These are phyloP conservation scores for Globisporangium nodosum DNA, from an alignment of 352 stramenopile genomes.

Conservation along the genomic window DNA sequence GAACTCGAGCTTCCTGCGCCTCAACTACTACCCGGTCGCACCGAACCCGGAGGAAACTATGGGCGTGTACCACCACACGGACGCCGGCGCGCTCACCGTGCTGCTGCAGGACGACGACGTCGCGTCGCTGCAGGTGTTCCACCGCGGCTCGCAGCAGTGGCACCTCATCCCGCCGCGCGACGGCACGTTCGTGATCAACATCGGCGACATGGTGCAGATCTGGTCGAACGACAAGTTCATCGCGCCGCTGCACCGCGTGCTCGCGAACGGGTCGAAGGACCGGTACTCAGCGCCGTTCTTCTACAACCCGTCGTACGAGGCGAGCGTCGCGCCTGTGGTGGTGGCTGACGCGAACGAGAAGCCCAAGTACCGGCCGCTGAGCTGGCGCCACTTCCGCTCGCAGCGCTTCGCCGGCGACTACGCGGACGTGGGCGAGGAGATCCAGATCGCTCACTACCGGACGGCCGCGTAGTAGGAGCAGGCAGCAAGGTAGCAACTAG, in stretches of 20 bases:
- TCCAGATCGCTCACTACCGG: slow-evolving; percentile 86
- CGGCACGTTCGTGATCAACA: slow-evolving; percentile 50
- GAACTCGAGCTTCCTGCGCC: slow-evolving; percentile 86
- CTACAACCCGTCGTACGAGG: slow-evolving; percentile 29
- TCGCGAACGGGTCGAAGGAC: slow-evolving; percentile 13
- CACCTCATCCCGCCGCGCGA: slow-evolving; percentile 25
- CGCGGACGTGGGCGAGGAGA: slow-evolving; percentile 88
- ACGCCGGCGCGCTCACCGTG: slow-evolving; percentile 41
- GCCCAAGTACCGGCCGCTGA: slow-evolving; percentile 53
- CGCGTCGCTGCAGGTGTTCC: slow-evolving; percentile 39
- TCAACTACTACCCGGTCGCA: slow-evolving; percentile 88
- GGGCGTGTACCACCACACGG: slow-evolving; percentile 45
- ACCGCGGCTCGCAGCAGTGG: slow-evolving; percentile 31
- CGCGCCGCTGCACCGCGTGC: slow-evolving; percentile 40
- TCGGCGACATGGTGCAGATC: slow-evolving; percentile 50
- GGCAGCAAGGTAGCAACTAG: background rate
- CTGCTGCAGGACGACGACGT: slow-evolving; percentile 42
- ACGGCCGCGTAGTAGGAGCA: slow-evolving; percentile 3
- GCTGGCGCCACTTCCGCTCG: slow-evolving; percentile 87
- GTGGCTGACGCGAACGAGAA: slow-evolving; percentile 6
- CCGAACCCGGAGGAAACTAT: slow-evolving; percentile 24
- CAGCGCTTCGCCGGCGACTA: slow-evolving; percentile 89
- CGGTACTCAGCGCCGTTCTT: slow-evolving; percentile 27
- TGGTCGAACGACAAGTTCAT: slow-evolving; percentile 43
- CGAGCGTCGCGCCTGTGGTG: slow-evolving; percentile 42